Conservation (phyloP, 176 grass and related monocot genomes). For the Bothriochloa decipiens region DNA sequence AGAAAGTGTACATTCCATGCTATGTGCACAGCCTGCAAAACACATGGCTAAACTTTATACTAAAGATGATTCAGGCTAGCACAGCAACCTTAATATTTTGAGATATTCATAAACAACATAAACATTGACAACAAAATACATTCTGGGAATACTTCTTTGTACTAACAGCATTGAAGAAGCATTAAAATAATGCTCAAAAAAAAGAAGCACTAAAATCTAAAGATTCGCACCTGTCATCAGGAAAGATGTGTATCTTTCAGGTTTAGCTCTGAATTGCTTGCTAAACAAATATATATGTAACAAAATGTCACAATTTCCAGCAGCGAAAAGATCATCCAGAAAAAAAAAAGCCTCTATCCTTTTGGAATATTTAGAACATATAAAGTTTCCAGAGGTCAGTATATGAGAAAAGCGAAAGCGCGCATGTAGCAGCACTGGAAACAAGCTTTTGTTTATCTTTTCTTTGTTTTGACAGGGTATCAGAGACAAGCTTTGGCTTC, state of each 20-base stretch:
- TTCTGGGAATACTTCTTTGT: conserved; percentile 16
- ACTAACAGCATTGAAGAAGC: conserved; percentile 23
- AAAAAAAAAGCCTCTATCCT: not conserved
- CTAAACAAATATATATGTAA: too few species aligned
- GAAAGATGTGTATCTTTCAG: conserved; percentile 10
- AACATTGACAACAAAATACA: conserved; percentile 2
- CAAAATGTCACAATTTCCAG: conserved; percentile 15
- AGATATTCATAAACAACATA: conserved; percentile 27
- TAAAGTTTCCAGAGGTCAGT: not conserved
- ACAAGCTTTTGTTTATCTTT: not conserved
- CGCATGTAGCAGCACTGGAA: not conserved
- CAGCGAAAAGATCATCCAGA: not conserved
- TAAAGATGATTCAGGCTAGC: not conserved
- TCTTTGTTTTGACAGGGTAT: not conserved
- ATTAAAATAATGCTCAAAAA: too few species aligned
- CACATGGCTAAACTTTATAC: not conserved
- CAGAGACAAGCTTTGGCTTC: not conserved
- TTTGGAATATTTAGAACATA: conserved; percentile 23
- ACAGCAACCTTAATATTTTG: not conserved
- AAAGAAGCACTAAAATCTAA: conserved; percentile 26
- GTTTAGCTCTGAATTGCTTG: not conserved
- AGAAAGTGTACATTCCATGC: conserved; percentile 30
- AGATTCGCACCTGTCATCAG: not conserved
- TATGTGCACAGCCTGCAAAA: conserved; percentile 11
- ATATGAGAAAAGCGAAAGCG: not conserved